Evolutionary conservation across 495 filamentous ascomycete species (phyloP), one percentile per base, ranked within the genome.

Genomic region (Trypethelium eluteriae): DNA sequence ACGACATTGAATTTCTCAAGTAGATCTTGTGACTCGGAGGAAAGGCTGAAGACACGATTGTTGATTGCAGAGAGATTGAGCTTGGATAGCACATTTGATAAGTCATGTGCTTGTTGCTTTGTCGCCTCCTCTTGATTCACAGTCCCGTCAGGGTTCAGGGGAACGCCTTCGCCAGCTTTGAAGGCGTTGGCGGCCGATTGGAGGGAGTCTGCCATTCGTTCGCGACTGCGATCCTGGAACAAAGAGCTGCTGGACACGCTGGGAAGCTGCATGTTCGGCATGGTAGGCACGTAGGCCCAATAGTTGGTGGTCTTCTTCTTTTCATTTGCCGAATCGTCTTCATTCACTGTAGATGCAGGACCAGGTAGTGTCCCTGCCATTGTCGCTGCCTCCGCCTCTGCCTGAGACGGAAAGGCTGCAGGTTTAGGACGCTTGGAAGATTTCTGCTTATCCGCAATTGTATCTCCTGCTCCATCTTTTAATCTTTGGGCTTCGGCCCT

Each of bases 1-100:
- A 97, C 87, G 49, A 91, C 78, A 25, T 89, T 90, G 82, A 98
- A 98, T 67, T 88, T 88, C 53, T 84, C 82, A 46, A 95, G 81
- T 2, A 96, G 82, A 67, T 92, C 86, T 72, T 89, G 83, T 2
- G 89, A 92, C 69, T 93, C 91, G 59, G 85, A 81, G 10, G 90
- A 88, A 53, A 96, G 81, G n/a, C 88, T 87, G 76, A 96, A 91
- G 59, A 89, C 88, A 25, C 85, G 85, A 75, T 92, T 92, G 77
- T 93, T 85, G 65, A 86, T 82, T 4, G 89, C 88, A 16, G 88
- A 82, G 34, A 96, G 82, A 73, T 92, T 92, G 50, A 97, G 82
- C 25, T 88, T 79, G 74, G 93, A 88, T 35, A 97, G 85, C 7
- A 92, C 84, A 18, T 81, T 82, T 59, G 84, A 84, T 68, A 97